phyloP scores from a whole-genome alignment of 257 asterid genomes.

The Coffea canephora region DNA sequence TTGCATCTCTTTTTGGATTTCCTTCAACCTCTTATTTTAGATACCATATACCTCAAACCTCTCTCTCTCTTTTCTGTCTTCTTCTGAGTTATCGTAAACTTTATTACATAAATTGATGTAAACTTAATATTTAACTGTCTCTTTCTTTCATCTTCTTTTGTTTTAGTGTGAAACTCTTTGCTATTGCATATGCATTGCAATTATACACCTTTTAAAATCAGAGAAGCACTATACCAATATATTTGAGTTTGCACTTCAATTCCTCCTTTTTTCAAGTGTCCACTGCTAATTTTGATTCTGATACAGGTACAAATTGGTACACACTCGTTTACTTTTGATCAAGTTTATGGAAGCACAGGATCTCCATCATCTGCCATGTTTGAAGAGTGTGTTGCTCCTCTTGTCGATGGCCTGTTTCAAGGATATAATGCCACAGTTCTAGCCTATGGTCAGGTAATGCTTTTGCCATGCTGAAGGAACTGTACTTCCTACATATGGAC shows the following conservation, averaged over 20 bases:
- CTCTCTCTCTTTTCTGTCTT: neutral
- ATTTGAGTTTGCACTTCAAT: neutral
- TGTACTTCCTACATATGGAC: neutral
- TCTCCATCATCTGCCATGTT: conserved; percentile 84
- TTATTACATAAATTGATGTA: neutral
- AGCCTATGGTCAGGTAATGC: conserved; percentile 93
- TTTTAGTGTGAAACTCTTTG: neutral
- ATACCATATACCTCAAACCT: neutral
- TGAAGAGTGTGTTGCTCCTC: conserved; percentile 91
- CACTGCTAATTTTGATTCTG: conserved; percentile 12
- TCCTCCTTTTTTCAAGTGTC: neutral
- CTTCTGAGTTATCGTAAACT: neutral
- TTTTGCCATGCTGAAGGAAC: neutral
- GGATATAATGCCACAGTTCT: conserved; percentile 99
- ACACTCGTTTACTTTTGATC: conserved; percentile 96
- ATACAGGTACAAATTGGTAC: conserved; percentile 85
- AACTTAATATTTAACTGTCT: neutral
- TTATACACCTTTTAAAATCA: neutral
- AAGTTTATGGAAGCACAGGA: conserved; percentile 82
- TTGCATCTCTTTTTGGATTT: neutral
- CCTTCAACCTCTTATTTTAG: neutral
- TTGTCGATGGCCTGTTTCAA: conserved; percentile 95
- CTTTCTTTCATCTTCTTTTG: neutral
- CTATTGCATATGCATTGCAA: neutral
- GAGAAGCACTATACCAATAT: neutral